These are phyloP conservation scores for Aspergillus sp. DNA, from an alignment of 2,329 filamentous ascomycete species.

Conservation along the genomic window DNA sequence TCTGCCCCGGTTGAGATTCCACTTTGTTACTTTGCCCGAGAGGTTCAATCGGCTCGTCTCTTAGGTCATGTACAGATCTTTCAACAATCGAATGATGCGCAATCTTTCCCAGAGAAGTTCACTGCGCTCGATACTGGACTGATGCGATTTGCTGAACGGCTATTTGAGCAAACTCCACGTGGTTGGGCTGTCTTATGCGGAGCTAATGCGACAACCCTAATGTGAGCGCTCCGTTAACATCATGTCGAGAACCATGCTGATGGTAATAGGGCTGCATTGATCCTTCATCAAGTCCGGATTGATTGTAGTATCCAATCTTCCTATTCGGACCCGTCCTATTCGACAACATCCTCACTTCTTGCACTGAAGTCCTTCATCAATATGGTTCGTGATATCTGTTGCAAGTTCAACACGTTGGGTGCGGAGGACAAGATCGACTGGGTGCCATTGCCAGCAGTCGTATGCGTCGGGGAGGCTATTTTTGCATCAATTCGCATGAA, in stretches of 20 bases:
- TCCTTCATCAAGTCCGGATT: neutral
- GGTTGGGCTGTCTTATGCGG: neutral
- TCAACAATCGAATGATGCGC: neutral
- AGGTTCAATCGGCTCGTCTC: constrained; percentile 2
- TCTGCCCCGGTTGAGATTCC: neutral
- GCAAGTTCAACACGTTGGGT: constrained; percentile 2
- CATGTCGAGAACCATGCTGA: neutral
- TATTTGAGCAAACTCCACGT: neutral
- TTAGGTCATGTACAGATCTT: constrained; percentile 5
- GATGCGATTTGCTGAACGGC: neutral
- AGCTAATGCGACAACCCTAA: neutral
- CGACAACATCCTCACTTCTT: neutral
- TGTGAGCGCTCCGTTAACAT: neutral
- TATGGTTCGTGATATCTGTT: constrained; percentile 8
- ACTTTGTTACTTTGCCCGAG: constrained; percentile 5
- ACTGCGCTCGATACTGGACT: neutral
- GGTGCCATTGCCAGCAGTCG: constrained; percentile 5
- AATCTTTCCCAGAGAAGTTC: neutral
- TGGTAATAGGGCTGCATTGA: neutral
- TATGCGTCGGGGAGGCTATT: constrained; percentile 3
- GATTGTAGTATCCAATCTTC: neutral
- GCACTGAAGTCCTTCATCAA: constrained; percentile 1
- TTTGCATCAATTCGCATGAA: constrained; percentile 30
- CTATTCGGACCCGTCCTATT: neutral
- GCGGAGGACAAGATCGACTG: neutral